Base-by-base conservation (phyloP, 768 basidiomycete species). In the Boletus tomentosulus region DNA sequence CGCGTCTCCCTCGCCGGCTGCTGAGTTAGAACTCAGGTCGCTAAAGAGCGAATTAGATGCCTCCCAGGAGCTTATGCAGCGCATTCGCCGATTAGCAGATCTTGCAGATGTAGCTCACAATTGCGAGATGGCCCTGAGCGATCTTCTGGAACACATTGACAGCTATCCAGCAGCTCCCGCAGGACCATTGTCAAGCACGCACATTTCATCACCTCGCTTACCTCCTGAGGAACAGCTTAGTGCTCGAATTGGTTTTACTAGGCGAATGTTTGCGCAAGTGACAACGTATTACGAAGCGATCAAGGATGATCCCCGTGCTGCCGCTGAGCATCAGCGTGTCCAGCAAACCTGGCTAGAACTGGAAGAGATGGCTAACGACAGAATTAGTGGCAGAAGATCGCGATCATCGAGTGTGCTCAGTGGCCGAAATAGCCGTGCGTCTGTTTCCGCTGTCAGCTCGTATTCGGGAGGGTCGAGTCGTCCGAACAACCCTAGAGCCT, bases 121-220 rank as follows among this genome's bases (percentile, higher is more conserved):
- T 19, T 91, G 89, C 59, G 92, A 95, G 65, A 72, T 76, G n/a
- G 81, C 84, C 22, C 74, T 93, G 42, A 94, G 92, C 61, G 89
- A 93, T 66, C 75, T 94, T 5, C 73, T 95, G 44, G 89, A 92
- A 62, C 89, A 92, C 62, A 77, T 92, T 50, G 92, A 95, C 66
- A 90, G 87, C 61, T 92, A 84, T 63, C 91, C 92, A 9, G 77
- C 81, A 3, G 66, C 74, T 31, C 85, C 85, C 5, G 65, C 74
- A 27, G 75, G 78, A 5, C 69, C 78, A 3, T 65, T 85, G 31
- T 75, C 81, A 4, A 83, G 83, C 24, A 69, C 74, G 15, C 82
- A 82, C 57, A 55, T 71, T 53, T 73, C 75, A 33, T 67, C 73
- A 12, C 56, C 66, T 7, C 66, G 71, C 24, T 59, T 77, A 4